Evolutionary conservation across 1,139 yeast genomes (phyloP).

Genomic region (Candida labiduridarum): DNA sequence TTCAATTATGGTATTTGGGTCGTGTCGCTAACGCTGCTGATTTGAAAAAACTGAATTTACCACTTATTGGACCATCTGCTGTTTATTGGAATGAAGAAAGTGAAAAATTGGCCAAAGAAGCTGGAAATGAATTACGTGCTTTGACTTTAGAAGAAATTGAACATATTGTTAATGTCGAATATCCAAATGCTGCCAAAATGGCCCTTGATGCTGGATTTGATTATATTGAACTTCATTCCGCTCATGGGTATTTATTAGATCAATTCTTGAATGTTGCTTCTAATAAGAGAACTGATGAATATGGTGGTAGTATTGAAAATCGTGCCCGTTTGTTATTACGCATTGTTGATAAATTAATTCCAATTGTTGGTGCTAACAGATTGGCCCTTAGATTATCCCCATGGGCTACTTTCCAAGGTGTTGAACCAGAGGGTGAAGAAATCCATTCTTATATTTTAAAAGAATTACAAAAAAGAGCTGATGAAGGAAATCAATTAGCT

Average conservation of each 20-base stretch:
- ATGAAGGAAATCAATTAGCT: constrained; percentile 44
- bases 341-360: constrained; percentile 53
- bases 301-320: constrained; percentile 57
- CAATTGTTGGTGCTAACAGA: constrained; percentile 54
- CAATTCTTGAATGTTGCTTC: constrained; percentile 51
- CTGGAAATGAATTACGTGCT: constrained; percentile 37
- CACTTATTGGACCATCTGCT: constrained; percentile 28
- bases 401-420: constrained; percentile 46
- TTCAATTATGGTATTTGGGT: constrained; percentile 68
- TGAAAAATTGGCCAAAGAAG: constrained; percentile 29
- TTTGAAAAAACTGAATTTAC: constrained; percentile 36
- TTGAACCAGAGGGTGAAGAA: constrained; percentile 36
- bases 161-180: constrained; percentile 33
- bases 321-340: constrained; percentile 60
- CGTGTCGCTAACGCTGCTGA: constrained; percentile 49
- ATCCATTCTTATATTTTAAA: constrained; percentile 36
- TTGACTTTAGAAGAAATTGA: constrained; percentile 48
- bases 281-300: constrained; percentile 45
- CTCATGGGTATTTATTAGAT: constrained; percentile 69
- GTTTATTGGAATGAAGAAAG: constrained; percentile 22
- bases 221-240: constrained; percentile 67
- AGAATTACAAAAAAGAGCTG: constrained; percentile 42
- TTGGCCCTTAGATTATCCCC: constrained; percentile 67
- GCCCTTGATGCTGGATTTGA: constrained; percentile 67
- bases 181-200: constrained; percentile 45